Conservation (phyloP, 176 grass and related monocot genomes). For the Oryza coarctata region DNA sequence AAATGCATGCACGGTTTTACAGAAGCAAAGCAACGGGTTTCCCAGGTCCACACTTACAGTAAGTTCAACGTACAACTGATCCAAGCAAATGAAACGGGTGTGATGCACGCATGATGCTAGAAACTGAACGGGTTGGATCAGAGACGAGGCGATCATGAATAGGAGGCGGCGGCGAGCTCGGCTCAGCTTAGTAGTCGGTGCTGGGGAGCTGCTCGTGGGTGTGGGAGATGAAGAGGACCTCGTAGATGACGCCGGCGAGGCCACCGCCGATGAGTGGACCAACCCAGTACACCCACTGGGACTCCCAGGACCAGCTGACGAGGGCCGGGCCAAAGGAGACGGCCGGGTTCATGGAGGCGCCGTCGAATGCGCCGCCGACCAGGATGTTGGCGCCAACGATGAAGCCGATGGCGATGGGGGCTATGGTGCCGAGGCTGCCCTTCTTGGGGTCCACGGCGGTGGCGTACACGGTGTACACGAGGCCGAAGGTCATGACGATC, state of each 20-base stretch:
- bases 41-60: conserved; percentile 27
- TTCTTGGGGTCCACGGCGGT: conserved; percentile 86
- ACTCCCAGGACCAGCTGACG: conserved; percentile 83
- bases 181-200: conserved; percentile 57
- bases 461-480: conserved; percentile 97
- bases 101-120: not conserved
- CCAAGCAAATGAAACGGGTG: not conserved
- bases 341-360: conserved; percentile 97
- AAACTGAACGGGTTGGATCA: conserved; percentile 23
- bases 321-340: conserved; percentile 88
- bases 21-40: conserved; percentile 32
- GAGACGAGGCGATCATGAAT: not conserved
- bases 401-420: conserved; percentile 92
- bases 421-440: conserved; percentile 82
- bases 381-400: conserved; percentile 96
- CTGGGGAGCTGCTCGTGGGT: conserved; percentile 80
- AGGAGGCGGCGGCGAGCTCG: not conserved
- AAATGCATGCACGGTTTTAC: conserved; percentile 47
- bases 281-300: conserved; percentile 96
- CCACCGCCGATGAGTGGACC: conserved; percentile 85
- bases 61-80: conserved; percentile 3
- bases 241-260: conserved; percentile 78
- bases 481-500: conserved; percentile 97
- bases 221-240: conserved; percentile 70
- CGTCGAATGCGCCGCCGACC: conserved; percentile 72